Conservation (phyloP, 306 rosid genomes). For the Castanea crenata region DNA sequence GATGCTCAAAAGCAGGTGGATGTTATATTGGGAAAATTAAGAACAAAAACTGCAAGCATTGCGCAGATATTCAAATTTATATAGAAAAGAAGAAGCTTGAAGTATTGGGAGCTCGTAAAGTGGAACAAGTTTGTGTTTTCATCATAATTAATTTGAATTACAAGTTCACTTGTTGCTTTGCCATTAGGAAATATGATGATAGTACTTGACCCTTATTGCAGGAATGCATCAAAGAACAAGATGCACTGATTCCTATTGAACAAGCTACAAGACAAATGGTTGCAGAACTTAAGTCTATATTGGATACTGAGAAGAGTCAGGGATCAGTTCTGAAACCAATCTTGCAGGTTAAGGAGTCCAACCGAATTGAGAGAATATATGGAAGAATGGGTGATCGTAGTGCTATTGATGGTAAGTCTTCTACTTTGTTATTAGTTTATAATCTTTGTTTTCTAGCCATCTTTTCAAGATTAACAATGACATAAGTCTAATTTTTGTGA, state of each 20-base stretch:
- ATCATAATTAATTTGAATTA: neutral
- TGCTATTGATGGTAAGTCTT: constrained; percentile 80
- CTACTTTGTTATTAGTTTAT: neutral
- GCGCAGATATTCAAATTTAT: constrained; percentile 49
- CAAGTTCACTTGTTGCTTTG: neutral
- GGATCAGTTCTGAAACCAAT: constrained; percentile 84
- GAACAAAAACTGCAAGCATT: constrained; percentile 47
- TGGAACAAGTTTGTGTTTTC: constrained; percentile 63
- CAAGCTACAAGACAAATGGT: constrained; percentile 93
- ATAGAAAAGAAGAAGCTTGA: constrained; percentile 61
- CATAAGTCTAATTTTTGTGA: neutral
- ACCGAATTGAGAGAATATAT: constrained; percentile 78
- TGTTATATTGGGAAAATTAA: constrained; percentile 48
- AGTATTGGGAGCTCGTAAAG: constrained; percentile 58
- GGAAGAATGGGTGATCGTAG: constrained; percentile 98
- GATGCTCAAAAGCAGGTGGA: constrained; percentile 75
- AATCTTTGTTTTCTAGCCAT: neutral
- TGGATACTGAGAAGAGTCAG: constrained; percentile 88
- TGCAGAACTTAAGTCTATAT: constrained; percentile 77
- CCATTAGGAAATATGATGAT: constrained; percentile 20
- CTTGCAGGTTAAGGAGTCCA: constrained; percentile 71
- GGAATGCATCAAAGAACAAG: constrained; percentile 78
- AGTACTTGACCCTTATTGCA: constrained; percentile 24
- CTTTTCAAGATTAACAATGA: constrained; percentile 1
- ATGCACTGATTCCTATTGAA: constrained; percentile 70